phyloP scores from a whole-genome alignment of 2,329 filamentous ascomycete species.

The Macrophomina pseudophaseolina region DNA sequence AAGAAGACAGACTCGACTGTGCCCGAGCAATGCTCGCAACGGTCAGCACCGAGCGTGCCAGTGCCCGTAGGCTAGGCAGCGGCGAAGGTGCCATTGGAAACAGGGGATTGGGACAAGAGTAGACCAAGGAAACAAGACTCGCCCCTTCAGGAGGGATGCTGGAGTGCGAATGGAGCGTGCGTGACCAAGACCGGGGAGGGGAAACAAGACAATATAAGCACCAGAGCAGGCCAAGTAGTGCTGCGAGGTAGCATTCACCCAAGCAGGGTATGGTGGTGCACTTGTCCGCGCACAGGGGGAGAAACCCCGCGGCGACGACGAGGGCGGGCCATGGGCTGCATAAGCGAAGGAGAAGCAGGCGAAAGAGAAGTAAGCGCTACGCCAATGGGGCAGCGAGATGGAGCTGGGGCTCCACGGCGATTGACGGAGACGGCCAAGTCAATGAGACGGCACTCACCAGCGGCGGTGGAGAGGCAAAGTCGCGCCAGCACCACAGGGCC shows the following conservation, averaged over 20 bases:
- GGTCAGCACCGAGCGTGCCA: slow-evolving; percentile 15
- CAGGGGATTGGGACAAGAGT: neutral
- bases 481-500: slow-evolving; percentile 11
- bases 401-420: slow-evolving; percentile 4
- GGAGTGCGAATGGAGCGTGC: neutral
- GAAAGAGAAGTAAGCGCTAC: neutral
- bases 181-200: neutral
- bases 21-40: slow-evolving; percentile 7
- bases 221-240: neutral
- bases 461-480: neutral
- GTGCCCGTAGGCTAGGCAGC: neutral
- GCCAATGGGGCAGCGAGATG: neutral
- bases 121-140: neutral
- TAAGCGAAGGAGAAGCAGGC: slow-evolving; percentile 2
- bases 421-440: neutral
- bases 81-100: slow-evolving; percentile 6
- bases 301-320: slow-evolving; percentile 16
- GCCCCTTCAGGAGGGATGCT: neutral
- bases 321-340: slow-evolving; percentile 13
- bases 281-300: slow-evolving; percentile 3
- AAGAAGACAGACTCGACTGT: slow-evolving; percentile 6
- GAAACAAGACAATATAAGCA: neutral
- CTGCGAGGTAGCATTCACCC: neutral
- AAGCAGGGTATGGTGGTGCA: neutral
- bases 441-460: slow-evolving; percentile 15